Conservation (phyloP, 129 eudicot species). For the Deinandra increscens region DNA sequence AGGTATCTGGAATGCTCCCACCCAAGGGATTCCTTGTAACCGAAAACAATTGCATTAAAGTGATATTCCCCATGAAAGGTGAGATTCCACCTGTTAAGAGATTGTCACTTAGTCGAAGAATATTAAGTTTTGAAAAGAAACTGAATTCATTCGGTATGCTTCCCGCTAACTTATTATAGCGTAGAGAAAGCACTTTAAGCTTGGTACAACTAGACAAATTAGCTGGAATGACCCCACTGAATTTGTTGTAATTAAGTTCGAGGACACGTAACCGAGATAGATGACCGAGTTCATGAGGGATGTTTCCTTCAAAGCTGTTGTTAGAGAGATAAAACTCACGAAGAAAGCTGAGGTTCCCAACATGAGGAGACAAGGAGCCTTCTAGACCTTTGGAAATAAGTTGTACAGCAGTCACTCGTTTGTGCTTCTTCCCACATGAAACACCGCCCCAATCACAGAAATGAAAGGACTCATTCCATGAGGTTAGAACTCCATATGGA, state of each 20-base stretch:
- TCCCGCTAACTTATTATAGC: constrained; percentile 17
- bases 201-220: constrained; percentile 25
- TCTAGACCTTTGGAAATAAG: not conserved
- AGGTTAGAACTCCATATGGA: constrained; percentile 3
- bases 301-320: constrained; percentile 27
- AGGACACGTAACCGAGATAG: constrained; percentile 16
- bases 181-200: not conserved
- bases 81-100: constrained; percentile 29
- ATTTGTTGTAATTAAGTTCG: not conserved
- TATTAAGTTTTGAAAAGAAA: constrained; percentile 13
- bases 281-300: constrained; percentile 32
- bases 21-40: constrained; percentile 4
- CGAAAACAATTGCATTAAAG: constrained; percentile 1
- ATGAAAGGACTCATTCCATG: constrained; percentile 17
- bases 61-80: constrained; percentile 25
- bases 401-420: not conserved
- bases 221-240: constrained; percentile 15
- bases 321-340: not conserved
- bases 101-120: not conserved
- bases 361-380: constrained; percentile 15
- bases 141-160: constrained; percentile 24
- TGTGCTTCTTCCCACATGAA: not conserved
- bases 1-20: constrained; percentile 30
- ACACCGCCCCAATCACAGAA: constrained; percentile 22
- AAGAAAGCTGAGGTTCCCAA: constrained; percentile 19